A percentile compares a stretch with the other conserved stretches of the same genome.
These are phyloP conservation scores for Dianthus caryophyllus DNA, from an alignment of 148 eudicot genomes.

Conservation along the genomic window DNA sequence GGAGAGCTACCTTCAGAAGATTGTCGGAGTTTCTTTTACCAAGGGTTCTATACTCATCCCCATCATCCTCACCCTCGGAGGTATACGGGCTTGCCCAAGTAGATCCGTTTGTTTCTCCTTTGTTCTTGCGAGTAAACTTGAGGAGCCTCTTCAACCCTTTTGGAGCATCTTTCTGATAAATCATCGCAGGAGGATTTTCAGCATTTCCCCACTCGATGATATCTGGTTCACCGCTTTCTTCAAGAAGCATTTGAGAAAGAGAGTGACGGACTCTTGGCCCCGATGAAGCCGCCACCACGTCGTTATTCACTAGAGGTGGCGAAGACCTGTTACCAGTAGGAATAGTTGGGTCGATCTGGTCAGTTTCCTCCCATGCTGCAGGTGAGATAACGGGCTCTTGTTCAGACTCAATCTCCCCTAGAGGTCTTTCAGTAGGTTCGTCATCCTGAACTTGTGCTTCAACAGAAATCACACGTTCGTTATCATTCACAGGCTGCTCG, in stretches of 20 bases:
- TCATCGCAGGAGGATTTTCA: constrained; percentile 75
- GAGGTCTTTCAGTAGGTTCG: constrained; percentile 27
- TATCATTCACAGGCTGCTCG: constrained; percentile 23
- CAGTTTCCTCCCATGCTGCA: constrained; percentile 81
- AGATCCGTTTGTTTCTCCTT: constrained; percentile 55
- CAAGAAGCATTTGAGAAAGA: constrained; percentile 89
- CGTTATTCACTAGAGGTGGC: constrained; percentile 33
- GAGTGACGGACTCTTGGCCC: constrained; percentile 81
- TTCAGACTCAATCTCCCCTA: constrained; percentile 35
- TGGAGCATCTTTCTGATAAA: constrained; percentile 91
- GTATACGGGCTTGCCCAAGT: constrained; percentile 73
- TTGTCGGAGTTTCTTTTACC: constrained; percentile 55
- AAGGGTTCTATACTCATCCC: constrained; percentile 52
- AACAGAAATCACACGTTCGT: constrained; percentile 24
- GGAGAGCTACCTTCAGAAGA: constrained; percentile 61
- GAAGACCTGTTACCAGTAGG: constrained; percentile 30
- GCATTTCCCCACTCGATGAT: constrained; percentile 90
- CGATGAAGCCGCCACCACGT: constrained; percentile 34
- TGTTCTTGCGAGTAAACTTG: constrained; percentile 82
- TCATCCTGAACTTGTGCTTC: constrained; percentile 27
- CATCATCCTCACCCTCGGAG: constrained; percentile 89
- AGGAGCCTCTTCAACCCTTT: constrained; percentile 91
- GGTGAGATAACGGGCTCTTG: constrained; percentile 72
- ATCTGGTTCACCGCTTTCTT: constrained; percentile 80
- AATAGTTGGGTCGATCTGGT: constrained; percentile 38